Conservation (phyloP, 2,329 filamentous ascomycete genomes). For the Pezicula rhizophila region DNA sequence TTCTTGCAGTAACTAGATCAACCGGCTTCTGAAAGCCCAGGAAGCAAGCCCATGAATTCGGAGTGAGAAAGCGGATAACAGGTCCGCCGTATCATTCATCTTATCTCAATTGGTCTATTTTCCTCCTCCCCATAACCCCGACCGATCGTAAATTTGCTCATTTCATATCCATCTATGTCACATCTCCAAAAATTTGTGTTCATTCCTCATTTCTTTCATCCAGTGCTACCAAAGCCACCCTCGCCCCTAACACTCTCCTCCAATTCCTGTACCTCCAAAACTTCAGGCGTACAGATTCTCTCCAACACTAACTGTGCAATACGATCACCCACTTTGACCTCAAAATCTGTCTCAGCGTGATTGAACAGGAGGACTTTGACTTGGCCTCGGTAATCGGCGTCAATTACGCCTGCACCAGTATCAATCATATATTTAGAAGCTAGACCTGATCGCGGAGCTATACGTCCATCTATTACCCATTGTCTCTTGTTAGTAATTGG, state of each 20-base stretch:
- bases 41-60: too few species aligned
- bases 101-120: conserved; percentile 1
- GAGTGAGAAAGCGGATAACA: neutral
- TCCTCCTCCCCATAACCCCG: conserved; percentile 6
- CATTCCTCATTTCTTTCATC: conserved; percentile 28
- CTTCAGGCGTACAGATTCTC: conserved; percentile 87
- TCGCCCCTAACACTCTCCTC: conserved; percentile 86
- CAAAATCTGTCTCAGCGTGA: conserved; percentile 75
- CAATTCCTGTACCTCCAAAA: conserved; percentile 81
- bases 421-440: conserved; percentile 95
- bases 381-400: conserved; percentile 91
- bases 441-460: conserved; percentile 85
- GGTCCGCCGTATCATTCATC: neutral
- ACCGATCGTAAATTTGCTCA: neutral
- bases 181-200: neutral
- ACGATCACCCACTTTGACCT: conserved; percentile 77
- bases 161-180: neutral
- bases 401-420: conserved; percentile 92
- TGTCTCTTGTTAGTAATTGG: neutral
- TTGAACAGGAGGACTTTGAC: conserved; percentile 96
- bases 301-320: conserved; percentile 92
- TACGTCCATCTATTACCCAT: conserved; percentile 63
- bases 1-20: too few species aligned
- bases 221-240: conserved; percentile 89
- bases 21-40: too few species aligned